phyloP scores from a whole-genome alignment of 1,284 basidiomycete species.

The Ganoderma boninense region DNA sequence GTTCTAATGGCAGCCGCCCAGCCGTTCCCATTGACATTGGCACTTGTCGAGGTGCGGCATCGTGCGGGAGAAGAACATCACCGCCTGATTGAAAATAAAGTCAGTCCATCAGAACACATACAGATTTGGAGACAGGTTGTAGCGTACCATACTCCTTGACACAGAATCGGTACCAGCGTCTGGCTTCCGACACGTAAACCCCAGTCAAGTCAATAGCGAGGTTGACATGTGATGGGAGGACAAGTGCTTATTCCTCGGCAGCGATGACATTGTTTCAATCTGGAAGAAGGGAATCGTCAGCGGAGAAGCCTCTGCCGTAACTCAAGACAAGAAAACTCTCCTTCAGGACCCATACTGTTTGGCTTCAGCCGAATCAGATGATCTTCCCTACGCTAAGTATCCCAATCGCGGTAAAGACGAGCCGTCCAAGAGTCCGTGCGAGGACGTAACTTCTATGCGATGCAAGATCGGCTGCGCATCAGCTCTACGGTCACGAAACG shows the following conservation, averaged over 20 bases:
- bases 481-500: neutral
- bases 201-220: neutral
- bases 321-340: neutral
- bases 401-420: neutral
- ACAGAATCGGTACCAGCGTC: neutral
- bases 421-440: neutral
- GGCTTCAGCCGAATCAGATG: neutral
- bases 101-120: neutral
- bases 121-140: neutral
- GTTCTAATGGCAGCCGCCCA: neutral
- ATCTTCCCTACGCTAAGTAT: neutral
- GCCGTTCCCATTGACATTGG: neutral
- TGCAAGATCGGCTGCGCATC: neutral
- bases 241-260: neutral
- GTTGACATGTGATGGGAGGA: neutral
- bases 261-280: neutral
- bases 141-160: neutral
- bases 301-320: neutral
- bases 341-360: neutral
- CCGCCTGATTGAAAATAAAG: neutral
- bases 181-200: neutral
- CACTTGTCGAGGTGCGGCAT: neutral
- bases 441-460: neutral
- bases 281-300: conserved; percentile 1
- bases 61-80: neutral